Evolutionary conservation across 1,284 basidiomycete species (phyloP).

Genomic region (Apiotrichum brassicae): DNA sequence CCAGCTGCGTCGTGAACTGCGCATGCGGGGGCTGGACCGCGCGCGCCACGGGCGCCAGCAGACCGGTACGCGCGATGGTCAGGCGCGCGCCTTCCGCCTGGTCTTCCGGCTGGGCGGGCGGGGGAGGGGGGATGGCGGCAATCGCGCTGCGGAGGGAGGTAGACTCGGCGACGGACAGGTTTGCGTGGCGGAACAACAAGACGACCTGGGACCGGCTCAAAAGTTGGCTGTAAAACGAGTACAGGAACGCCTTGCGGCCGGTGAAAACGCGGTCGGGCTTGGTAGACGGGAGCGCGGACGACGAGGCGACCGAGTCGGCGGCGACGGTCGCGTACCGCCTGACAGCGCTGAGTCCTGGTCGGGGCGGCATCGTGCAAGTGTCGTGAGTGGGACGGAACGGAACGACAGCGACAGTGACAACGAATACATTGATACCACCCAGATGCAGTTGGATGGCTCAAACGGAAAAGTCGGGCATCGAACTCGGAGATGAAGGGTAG

Average conservation of each 20-base stretch:
- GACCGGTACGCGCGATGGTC: constrained; percentile 43
- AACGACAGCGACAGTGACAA: background rate
- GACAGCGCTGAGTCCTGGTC: constrained; percentile 12
- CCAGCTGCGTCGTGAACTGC: constrained; percentile 5
- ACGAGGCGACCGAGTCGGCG: constrained; percentile 6
- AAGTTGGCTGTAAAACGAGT: constrained; percentile 44
- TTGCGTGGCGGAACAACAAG: constrained; percentile 47
- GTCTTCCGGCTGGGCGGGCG: constrained; percentile 8
- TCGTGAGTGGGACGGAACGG: background rate
- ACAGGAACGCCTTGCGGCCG: constrained; percentile 45
- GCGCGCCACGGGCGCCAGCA: constrained; percentile 27
- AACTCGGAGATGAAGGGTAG: too few relatives aligned
- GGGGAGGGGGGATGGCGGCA: constrained; percentile 27
- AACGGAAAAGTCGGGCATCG: constrained; percentile 20
- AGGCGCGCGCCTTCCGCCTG: constrained; percentile 22
- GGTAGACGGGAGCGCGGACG: background rate
- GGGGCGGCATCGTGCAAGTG: constrained; percentile 17
- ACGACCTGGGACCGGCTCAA: constrained; percentile 38
- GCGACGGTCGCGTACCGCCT: constrained; percentile 14
- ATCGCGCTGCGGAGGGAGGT: constrained; percentile 37
- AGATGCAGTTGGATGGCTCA: too few relatives aligned
- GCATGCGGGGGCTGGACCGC: constrained; percentile 18
- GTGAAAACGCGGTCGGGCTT: constrained; percentile 29
- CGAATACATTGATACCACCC: background rate
- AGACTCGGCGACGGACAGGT: constrained; percentile 43